Evolutionary conservation across 2,329 filamentous ascomycete genomes (phyloP), one percentile per base, ranked within the genome.

Genomic region (Claviceps cyperi): DNA sequence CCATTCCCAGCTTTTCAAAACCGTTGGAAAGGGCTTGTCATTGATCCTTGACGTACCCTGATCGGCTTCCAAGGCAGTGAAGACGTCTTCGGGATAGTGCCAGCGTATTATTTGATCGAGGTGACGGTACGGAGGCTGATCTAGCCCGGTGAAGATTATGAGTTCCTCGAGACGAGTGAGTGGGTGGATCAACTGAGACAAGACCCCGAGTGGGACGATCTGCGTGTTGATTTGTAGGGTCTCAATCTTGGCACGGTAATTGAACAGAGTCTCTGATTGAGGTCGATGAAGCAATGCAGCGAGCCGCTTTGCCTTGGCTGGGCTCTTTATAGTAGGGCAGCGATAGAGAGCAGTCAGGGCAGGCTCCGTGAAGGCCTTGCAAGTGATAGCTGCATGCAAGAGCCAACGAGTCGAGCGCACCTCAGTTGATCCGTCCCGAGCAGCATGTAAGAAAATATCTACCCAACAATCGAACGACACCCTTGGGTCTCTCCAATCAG

Each of bases 331-430:
- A 1, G 81, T 80, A 8, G 86, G 86, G 5, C 72, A 78, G 45
- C 75, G 72, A 62, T 92, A 92, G 5, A 94, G 70, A 1, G 78
- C 82, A 5, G 80, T 80, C 47, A 92, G 65, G 1, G 85, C 85
- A 5, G 87, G 83, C 57, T 89, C 86, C 0, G 77, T 68, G 51
- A 90, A 87, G 2, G 72, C 64, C 47, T 72, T 76, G 56, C 83
- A 90, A 15, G 80, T 67, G 2, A 74, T 71, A 37, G 84, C 79
- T 43, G 77, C 68, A n/a, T 72, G 69, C 9, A 84, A 64, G 6
- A 94, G 75, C 83, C 83, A 88, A 57, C 72, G 70, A 13, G 70
- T 72, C 58, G 70, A 68, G 60, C 68, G 57, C 66, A 69, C 59
- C n/a, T 67, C 67, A 5, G 66, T 60, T 1, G 62, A 58, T 8